Base-by-base conservation (phyloP, 2,329 filamentous ascomycete genomes). In the Podosphaera fusca region DNA sequence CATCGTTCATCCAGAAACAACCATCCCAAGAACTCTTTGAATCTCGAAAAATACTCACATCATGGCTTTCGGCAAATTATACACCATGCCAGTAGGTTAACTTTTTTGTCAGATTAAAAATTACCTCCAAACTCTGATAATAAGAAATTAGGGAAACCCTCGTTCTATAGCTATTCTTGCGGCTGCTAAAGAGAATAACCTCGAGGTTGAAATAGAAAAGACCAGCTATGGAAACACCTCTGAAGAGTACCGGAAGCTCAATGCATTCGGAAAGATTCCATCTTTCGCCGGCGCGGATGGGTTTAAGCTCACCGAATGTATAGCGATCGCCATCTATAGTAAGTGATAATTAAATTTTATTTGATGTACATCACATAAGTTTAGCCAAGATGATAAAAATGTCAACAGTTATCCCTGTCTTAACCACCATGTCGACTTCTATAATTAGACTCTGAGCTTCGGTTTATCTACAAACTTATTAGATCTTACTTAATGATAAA, bases 261-360 rank as follows among this genome's bases (percentile, higher is more conserved):
- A 87, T 79, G 80, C 82, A 68, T 84, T 95, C 62, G 84, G 84
- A 75, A 94, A 90, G 79, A 77, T 96, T 69, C 92, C 92, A 63
- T 84, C 88, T 69, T 96, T 98, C 70, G 79, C 90, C 68, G 89
- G 89, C 70, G 77, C 82, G 69, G 92, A 98, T 74, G 90, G 89
- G 72, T 96, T 85, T 74, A 75, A 81, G 67, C 81, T 98, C 66
- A 83, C 80, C 62, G 92, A 98, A 82, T 78, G 72, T 73, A 89
- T 96, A 67, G 92, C 92, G 72, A 90, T 98, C 69, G 87, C 88
- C 70, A 86, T 98, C 77, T 98, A 96, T 79, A 75, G 92, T 98
- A 86, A 68, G 90, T 87, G 50, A 42, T 38, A 60, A 46, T 55
- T 42, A 4, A 51, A 30, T 38, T 38, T 38, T 6, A 38, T 6